Conservation (phyloP, 768 basidiomycete genomes). For the Mycena vulgaris region DNA sequence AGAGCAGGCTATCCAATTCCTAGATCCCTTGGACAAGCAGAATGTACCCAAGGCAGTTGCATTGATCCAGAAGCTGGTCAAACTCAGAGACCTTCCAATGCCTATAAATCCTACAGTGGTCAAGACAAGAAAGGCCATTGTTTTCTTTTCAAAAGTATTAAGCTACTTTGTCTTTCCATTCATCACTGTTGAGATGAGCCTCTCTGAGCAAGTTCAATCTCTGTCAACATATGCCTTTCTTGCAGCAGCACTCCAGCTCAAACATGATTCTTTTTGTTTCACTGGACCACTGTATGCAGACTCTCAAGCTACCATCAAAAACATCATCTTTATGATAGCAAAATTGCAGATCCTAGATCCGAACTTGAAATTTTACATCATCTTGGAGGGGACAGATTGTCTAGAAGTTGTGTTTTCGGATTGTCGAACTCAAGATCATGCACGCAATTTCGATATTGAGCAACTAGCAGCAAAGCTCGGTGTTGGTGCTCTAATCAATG, state of each 20-base stretch:
- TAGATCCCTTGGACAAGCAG: slow-evolving; percentile 40
- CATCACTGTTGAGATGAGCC: slow-evolving; percentile 1
- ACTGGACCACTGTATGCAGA: not conserved
- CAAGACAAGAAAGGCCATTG: not conserved
- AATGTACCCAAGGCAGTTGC: slow-evolving; percentile 41
- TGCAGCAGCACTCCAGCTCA: not conserved
- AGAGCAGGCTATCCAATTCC: slow-evolving; percentile 23
- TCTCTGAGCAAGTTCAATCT: slow-evolving; percentile 35
- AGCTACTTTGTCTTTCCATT: not conserved
- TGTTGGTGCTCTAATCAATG: not conserved
- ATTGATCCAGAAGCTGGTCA: not conserved
- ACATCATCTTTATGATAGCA: not conserved
- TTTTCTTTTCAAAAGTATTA: not conserved
- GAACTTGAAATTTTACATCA: slow-evolving; percentile 1
- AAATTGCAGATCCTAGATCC: not conserved
- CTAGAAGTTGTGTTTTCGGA: not conserved
- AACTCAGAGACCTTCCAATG: not conserved
- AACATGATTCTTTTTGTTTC: not conserved
- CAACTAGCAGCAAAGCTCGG: not conserved
- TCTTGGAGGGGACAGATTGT: not conserved
- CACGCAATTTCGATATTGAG: not conserved
- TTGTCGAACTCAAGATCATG: slow-evolving; percentile 2
- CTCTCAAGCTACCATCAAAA: not conserved
- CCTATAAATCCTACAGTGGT: not conserved
- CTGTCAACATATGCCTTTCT: slow-evolving; percentile 32